Evolutionary conservation across 805 yeast genomes (phyloP).

Genomic region (Saturnispora hagleri): DNA sequence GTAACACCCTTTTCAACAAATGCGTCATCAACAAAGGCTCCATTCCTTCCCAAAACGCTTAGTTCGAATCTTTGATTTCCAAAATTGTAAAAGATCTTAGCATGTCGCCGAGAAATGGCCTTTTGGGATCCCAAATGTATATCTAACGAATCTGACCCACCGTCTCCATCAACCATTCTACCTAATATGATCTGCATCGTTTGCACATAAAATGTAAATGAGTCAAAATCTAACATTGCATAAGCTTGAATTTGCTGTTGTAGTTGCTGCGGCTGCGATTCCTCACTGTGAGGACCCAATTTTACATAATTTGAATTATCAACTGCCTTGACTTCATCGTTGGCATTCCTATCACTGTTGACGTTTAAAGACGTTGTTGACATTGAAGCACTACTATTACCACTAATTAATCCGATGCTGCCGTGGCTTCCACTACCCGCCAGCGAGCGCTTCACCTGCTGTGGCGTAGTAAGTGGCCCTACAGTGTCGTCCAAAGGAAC

Average conservation of each 20-base stretch:
- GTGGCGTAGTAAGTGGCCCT: constrained; percentile 8
- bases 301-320: neutral
- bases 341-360: neutral
- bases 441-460: constrained; percentile 8
- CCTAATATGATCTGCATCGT: constrained; percentile 91
- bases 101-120: constrained; percentile 90
- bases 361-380: neutral
- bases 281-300: neutral
- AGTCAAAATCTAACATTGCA: constrained; percentile 82
- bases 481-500: constrained; percentile 5
- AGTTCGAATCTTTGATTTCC: constrained; percentile 93
- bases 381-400: neutral
- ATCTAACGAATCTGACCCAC: constrained; percentile 54
- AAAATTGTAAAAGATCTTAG: constrained; percentile 91
- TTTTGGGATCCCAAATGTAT: constrained; percentile 89
- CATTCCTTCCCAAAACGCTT: constrained; percentile 87
- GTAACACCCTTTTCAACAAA: constrained; percentile 90
- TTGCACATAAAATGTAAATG: constrained; percentile 91
- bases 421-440: constrained; percentile 3
- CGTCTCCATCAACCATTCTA: constrained; percentile 69
- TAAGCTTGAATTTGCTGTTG: constrained; percentile 41
- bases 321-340: neutral
- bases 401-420: neutral
- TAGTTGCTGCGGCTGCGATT: constrained; percentile 18
- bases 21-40: constrained; percentile 89